Conservation (phyloP, 208 protist species). For the Leishmania tropica region DNA sequence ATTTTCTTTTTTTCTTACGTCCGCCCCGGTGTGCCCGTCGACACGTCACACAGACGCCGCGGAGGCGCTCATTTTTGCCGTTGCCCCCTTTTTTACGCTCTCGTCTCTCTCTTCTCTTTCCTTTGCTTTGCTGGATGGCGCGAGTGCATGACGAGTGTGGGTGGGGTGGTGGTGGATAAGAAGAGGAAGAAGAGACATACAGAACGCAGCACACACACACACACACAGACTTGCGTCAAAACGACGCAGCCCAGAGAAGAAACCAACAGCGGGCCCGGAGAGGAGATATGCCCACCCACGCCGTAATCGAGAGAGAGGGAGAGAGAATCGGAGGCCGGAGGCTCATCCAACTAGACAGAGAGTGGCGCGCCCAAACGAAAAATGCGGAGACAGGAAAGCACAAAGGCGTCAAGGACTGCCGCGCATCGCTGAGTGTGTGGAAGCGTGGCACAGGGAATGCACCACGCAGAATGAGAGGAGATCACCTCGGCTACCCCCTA, state of each 20-base stretch:
- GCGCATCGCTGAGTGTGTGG: background rate
- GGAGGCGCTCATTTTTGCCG: background rate
- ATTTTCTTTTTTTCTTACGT: background rate
- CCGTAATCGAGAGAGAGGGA: background rate
- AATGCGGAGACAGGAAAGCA: background rate
- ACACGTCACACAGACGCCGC: background rate
- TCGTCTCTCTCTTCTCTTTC: background rate
- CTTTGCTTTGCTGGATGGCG: background rate
- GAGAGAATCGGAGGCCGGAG: background rate
- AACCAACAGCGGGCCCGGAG: too few relatives aligned
- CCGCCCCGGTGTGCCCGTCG: background rate
- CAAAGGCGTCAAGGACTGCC: background rate
- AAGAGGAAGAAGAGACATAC: background rate
- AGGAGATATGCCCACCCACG: background rate
- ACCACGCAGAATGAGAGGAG: background rate
- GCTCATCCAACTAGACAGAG: background rate
- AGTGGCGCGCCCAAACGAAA: background rate
- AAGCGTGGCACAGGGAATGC: background rate
- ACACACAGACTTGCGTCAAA: background rate
- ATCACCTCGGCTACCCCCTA: background rate
- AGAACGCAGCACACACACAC: background rate
- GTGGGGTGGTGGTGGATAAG: background rate
- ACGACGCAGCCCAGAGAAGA: background rate
- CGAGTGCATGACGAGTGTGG: background rate
- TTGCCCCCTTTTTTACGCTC: background rate